A percentile compares a stretch with the other conserved stretches of the same genome.
These are phyloP conservation scores for Termitomyces heimii DNA, from an alignment of 768 basidiomycete species.

Conservation along the genomic window DNA sequence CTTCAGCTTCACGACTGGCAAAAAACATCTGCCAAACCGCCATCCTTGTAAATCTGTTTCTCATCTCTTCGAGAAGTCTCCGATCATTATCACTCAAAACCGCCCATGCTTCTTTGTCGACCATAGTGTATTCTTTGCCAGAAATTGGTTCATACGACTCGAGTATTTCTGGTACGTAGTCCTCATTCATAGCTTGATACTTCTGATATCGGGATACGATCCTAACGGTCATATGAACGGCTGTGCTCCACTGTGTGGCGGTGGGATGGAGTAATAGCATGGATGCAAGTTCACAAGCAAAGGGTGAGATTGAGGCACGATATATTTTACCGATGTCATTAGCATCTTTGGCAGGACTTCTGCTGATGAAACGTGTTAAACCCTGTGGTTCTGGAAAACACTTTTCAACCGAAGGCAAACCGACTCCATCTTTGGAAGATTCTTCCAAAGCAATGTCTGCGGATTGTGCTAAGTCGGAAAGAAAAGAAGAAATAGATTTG, in stretches of 20 bases:
- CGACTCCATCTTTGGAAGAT: background rate
- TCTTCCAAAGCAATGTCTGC: background rate
- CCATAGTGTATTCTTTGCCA: background rate
- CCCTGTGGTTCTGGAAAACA: background rate
- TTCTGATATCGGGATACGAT: background rate
- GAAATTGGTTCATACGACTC: background rate
- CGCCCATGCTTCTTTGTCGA: background rate
- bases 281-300: background rate
- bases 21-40: constrained; percentile 7
- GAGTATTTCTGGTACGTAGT: constrained; percentile 1
- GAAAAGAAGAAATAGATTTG: background rate
- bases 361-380: background rate
- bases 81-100: background rate
- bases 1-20: background rate
- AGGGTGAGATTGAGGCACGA: background rate
- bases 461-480: background rate
- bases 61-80: background rate
- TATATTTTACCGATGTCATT: background rate
- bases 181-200: background rate
- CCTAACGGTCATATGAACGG: background rate
- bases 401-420: background rate
- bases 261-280: constrained; percentile 1
- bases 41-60: background rate
- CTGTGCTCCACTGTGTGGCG: background rate
- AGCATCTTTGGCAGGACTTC: background rate